phyloP scores from a whole-genome alignment of 1,284 basidiomycete species.

The Schizopora paradoxa region DNA sequence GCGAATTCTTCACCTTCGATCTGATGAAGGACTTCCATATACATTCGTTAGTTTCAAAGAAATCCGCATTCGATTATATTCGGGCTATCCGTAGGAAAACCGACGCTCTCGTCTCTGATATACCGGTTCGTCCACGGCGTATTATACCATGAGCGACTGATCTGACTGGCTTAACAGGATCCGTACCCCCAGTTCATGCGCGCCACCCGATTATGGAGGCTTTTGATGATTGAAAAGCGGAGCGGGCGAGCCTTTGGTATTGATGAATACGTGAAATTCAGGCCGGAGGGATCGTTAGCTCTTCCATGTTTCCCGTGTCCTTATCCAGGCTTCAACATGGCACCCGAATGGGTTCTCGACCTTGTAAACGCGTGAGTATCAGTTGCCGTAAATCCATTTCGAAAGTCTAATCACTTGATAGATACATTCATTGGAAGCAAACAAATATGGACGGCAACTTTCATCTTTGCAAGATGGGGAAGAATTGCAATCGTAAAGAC shows the following conservation, averaged over 20 bases:
- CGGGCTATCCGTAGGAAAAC: slow-evolving; percentile 21
- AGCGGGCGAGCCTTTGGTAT: slow-evolving; percentile 27
- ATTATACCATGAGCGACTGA: background rate
- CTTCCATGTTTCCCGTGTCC: slow-evolving; percentile 29
- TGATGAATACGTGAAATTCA: slow-evolving; percentile 20
- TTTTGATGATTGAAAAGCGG: slow-evolving; percentile 20
- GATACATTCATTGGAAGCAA: slow-evolving; percentile 7
- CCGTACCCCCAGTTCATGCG: slow-evolving; percentile 24
- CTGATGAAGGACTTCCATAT: slow-evolving; percentile 28
- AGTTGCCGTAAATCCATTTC: background rate
- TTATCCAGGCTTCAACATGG: slow-evolving; percentile 26
- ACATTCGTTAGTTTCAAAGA: slow-evolving; percentile 25
- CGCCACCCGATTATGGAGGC: slow-evolving; percentile 23
- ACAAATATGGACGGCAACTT: slow-evolving; percentile 25
- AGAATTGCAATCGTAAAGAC: slow-evolving; percentile 27
- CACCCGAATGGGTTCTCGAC: slow-evolving; percentile 12
- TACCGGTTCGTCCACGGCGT: slow-evolving; percentile 16
- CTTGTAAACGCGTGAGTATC: slow-evolving; percentile 8
- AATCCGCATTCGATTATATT: slow-evolving; percentile 26
- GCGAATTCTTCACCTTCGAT: slow-evolving; percentile 24
- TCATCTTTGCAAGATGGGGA: slow-evolving; percentile 24
- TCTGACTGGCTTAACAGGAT: slow-evolving; percentile 17
- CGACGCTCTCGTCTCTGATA: slow-evolving; percentile 18
- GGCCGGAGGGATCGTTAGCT: slow-evolving; percentile 21
- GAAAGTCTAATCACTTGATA: slow-evolving; percentile 7